Conservation (phyloP, 2,329 filamentous ascomycete genomes). For the Botrytis fragariae region DNA sequence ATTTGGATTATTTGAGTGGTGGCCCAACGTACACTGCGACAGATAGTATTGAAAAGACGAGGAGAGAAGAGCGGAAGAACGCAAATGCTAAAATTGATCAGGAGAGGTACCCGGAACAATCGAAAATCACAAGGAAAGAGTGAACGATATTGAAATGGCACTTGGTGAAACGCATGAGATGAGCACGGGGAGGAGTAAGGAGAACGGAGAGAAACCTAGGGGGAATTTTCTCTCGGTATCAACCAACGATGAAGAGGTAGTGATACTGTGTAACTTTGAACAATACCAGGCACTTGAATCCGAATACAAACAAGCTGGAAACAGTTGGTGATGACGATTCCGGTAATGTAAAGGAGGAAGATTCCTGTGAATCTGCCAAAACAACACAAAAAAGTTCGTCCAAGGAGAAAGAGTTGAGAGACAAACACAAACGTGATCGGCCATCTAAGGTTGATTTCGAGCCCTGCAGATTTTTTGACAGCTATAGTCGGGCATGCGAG, state of each 20-base stretch:
- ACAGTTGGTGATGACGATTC: neutral
- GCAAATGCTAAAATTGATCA: neutral
- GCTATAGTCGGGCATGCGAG: constrained; percentile 52
- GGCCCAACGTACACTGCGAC: too few relatives aligned
- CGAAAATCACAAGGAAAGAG: neutral
- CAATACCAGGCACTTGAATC: neutral
- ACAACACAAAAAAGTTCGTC: too few relatives aligned
- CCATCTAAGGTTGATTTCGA: constrained; percentile 26
- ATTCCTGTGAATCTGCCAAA: neutral
- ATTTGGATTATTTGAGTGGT: too few relatives aligned
- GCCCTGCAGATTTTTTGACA: constrained; percentile 44
- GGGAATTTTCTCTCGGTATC: neutral
- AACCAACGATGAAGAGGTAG: neutral
- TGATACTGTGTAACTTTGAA: too few relatives aligned
- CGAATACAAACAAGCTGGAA: neutral
- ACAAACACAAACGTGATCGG: neutral
- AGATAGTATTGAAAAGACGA: neutral
- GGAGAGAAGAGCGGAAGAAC: constrained; percentile 5
- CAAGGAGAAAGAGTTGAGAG: neutral
- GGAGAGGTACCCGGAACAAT: neutral
- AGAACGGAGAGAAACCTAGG: neutral
- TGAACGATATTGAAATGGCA: neutral
- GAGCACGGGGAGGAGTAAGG: neutral
- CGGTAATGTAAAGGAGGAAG: neutral
- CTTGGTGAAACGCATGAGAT: neutral